Conservation (phyloP, 2,329 filamentous ascomycete genomes). For the Penicillium glabrum region DNA sequence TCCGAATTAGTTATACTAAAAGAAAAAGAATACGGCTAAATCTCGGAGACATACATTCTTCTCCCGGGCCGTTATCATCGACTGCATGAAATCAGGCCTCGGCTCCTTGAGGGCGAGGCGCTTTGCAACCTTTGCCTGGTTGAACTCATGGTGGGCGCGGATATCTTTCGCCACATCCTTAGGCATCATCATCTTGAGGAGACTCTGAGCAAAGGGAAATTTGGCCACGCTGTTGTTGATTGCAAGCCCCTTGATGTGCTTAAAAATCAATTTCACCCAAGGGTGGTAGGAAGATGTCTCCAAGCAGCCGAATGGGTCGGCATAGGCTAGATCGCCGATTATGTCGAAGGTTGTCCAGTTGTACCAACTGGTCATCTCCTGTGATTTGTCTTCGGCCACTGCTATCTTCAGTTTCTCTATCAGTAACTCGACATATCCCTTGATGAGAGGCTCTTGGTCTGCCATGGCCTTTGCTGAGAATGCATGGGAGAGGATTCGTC, state of each 20-base stretch:
- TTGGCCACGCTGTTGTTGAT: too few relatives aligned
- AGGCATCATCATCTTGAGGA: too few relatives aligned
- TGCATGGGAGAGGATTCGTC: slow-evolving; percentile 10
- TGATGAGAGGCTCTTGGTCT: slow-evolving; percentile 25
- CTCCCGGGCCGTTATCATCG: too few relatives aligned
- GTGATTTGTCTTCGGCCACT: slow-evolving; percentile 1
- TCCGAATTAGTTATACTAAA: not conserved
- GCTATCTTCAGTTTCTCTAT: slow-evolving; percentile 3
- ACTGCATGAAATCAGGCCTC: too few relatives aligned
- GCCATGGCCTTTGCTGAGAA: slow-evolving; percentile 27
- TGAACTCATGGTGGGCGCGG: too few relatives aligned
- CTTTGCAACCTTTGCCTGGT: too few relatives aligned
- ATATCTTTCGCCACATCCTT: too few relatives aligned
- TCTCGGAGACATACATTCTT: too few relatives aligned
- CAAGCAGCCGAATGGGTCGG: slow-evolving; percentile 10
- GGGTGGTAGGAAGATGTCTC: slow-evolving; percentile 6
- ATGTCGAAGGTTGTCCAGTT: slow-evolving; percentile 38
- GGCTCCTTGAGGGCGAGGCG: too few relatives aligned
- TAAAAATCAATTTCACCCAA: slow-evolving; percentile 37
- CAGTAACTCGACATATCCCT: slow-evolving; percentile 19
- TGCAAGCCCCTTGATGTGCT: not conserved
- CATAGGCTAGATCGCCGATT: slow-evolving; percentile 29
- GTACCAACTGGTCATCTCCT: slow-evolving; percentile 21
- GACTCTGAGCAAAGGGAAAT: too few relatives aligned
- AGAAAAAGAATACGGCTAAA: too few relatives aligned